These are phyloP conservation scores for Wolfiporia cocos DNA, from an alignment of 1,284 basidiomycete genomes.

Conservation along the genomic window DNA sequence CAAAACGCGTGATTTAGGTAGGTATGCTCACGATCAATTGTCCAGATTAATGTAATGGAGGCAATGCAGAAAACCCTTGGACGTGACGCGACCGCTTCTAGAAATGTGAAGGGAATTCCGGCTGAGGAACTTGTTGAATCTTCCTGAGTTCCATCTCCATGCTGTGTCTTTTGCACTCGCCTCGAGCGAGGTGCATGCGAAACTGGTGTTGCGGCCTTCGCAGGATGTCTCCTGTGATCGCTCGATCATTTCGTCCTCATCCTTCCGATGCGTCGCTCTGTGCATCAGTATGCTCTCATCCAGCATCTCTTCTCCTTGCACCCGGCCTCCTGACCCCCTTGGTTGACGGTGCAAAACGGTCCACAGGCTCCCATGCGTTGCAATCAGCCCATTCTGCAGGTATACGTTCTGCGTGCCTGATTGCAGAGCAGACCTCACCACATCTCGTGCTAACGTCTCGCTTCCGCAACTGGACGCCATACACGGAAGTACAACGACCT, in stretches of 20 bases:
- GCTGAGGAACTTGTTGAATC: too few species aligned
- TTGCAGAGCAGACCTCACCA: conserved; percentile 1
- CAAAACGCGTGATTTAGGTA: too few species aligned
- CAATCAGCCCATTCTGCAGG: conserved; percentile 9
- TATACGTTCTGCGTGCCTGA: conserved; percentile 2
- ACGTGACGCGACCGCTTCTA: too few species aligned
- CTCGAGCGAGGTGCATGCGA: too few species aligned
- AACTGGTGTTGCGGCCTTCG: too few species aligned
- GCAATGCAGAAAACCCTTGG: too few species aligned
- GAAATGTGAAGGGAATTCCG: too few species aligned
- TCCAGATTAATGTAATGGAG: too few species aligned
- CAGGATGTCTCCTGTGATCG: too few species aligned
- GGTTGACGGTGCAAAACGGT: conserved; percentile 5
- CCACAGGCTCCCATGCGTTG: conserved; percentile 5
- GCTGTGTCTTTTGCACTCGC: too few species aligned
- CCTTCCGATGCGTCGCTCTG: conserved; percentile 7
- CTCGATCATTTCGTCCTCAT: not conserved
- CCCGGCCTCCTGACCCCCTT: conserved; percentile 7
- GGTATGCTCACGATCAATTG: too few species aligned
- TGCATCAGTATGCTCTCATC: conserved; percentile 6
- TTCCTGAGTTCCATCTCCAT: too few species aligned
- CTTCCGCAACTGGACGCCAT: conserved; percentile 9
- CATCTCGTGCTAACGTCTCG: conserved; percentile 3
- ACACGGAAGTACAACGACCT: conserved; percentile 8
- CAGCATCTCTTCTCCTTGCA: conserved; percentile 5